A percentile compares a stretch with the other conserved stretches of the same genome.
phyloP scores from a whole-genome alignment of 139 green algal species.

The Chlorella sp. region DNA sequence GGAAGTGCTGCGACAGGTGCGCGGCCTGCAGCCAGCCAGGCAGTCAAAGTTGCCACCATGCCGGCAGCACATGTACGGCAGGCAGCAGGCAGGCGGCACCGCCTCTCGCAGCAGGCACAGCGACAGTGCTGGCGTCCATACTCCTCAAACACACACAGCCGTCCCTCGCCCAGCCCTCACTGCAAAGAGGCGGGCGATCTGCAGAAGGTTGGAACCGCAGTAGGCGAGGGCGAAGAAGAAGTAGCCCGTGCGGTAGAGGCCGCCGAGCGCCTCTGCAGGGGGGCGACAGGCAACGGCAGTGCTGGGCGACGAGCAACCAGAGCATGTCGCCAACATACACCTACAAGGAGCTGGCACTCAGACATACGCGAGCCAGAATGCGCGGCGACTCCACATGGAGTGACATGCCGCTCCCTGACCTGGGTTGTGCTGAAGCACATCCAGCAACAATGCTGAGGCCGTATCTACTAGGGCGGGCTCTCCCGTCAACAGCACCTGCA shows the following conservation, averaged over 20 bases:
- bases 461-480: slow-evolving; percentile 79
- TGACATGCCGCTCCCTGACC: neutral
- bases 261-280: slow-evolving; percentile 49
- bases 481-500: slow-evolving; percentile 75
- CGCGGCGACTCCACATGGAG: neutral
- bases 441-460: slow-evolving; percentile 63
- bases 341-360: too few species aligned
- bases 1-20: slow-evolving; percentile 55
- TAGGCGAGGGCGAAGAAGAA: slow-evolving; percentile 92
- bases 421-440: slow-evolving; percentile 63
- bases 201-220: slow-evolving; percentile 78
- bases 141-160: neutral
- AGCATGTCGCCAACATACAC: too few species aligned
- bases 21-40: slow-evolving; percentile 33
- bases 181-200: slow-evolving; percentile 71
- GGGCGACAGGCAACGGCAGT: neutral
- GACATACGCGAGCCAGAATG: neutral
- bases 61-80: too few species aligned
- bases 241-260: slow-evolving; percentile 84
- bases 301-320: too few species aligned
- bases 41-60: neutral
- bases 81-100: too few species aligned
- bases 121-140: neutral
- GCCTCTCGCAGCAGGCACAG: too few species aligned
- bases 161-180: slow-evolving; percentile 11